Evolutionary conservation across 2,329 filamentous ascomycete species (phyloP).

Genomic region (Colletotrichum godetiae): DNA sequence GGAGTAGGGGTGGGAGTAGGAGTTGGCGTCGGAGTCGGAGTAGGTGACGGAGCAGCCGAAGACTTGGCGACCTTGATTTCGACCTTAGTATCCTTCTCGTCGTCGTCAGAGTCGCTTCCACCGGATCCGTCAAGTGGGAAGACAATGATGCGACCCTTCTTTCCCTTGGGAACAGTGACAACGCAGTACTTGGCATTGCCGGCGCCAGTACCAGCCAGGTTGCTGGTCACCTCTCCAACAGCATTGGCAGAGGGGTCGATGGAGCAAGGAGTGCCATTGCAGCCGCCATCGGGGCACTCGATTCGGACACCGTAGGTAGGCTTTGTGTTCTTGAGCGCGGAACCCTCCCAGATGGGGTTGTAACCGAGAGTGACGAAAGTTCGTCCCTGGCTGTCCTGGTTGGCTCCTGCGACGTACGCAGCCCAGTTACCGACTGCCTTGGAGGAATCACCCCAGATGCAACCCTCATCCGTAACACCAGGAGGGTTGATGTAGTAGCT

Average conservation of each 20-base stretch:
- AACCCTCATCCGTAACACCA: conserved; percentile 72
- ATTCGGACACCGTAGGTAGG: conserved; percentile 78
- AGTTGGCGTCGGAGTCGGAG: conserved; percentile 33
- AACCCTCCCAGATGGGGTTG: conserved; percentile 78
- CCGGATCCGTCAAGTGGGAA: conserved; percentile 59
- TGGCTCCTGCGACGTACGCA: conserved; percentile 81
- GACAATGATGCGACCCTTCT: conserved; percentile 75
- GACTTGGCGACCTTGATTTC: conserved; percentile 32
- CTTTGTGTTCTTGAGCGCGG: conserved; percentile 63
- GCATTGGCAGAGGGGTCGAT: conserved; percentile 71
- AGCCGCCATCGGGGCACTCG: conserved; percentile 73
- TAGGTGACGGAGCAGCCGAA: conserved; percentile 32
- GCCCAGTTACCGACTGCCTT: conserved; percentile 80
- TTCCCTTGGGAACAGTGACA: conserved; percentile 77
- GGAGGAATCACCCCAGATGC: conserved; percentile 75
- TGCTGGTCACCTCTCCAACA: conserved; percentile 70
- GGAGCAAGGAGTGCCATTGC: conserved; percentile 79
- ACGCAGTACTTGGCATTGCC: conserved; percentile 80
- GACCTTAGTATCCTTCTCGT: conserved; percentile 24
- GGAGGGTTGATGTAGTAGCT: conserved; percentile 85
- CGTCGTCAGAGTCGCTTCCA: conserved; percentile 39
- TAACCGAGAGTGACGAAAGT: conserved; percentile 82
- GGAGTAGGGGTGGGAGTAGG: conserved; percentile 35
- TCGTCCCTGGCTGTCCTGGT: conserved; percentile 71
- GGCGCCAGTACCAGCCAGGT: conserved; percentile 67